A percentile compares a stretch with the other conserved stretches of the same genome.
phyloP scores from a whole-genome alignment of 129 eudicot genomes.

The Scalesia atractyloides region DNA sequence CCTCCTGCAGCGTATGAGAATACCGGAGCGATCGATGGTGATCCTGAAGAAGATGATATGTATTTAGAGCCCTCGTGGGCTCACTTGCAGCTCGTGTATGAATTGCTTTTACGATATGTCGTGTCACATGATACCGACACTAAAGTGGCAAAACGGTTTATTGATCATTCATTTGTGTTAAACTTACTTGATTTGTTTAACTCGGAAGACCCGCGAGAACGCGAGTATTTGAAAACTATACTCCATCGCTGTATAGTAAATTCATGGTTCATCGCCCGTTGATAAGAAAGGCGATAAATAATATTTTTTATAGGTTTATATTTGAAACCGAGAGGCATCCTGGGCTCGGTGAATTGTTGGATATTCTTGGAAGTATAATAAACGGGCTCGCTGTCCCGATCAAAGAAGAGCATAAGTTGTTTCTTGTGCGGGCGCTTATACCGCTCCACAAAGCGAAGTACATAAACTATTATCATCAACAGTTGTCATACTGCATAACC shows the following conservation, averaged over 20 bases:
- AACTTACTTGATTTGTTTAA: conserved; percentile 57
- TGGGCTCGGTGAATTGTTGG: conserved; percentile 63
- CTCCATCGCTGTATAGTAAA: conserved; percentile 61
- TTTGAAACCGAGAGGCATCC: conserved; percentile 61
- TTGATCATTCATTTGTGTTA: conserved; percentile 60
- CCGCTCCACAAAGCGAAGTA: conserved; percentile 64
- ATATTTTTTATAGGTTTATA: conserved; percentile 56
- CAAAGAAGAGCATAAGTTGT: conserved; percentile 66
- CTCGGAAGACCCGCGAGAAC: conserved; percentile 59
- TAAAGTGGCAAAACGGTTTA: conserved; percentile 51
- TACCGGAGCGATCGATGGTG: conserved; percentile 49
- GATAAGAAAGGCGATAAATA: conserved; percentile 58
- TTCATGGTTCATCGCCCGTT: conserved; percentile 70
- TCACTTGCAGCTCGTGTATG: conserved; percentile 61
- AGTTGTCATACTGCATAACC: conserved; percentile 54
- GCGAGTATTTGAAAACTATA: conserved; percentile 61
- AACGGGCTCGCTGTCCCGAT: conserved; percentile 68
- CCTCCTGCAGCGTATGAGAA: conserved; percentile 62
- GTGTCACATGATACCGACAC: conserved; percentile 65
- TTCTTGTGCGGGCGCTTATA: conserved; percentile 52
- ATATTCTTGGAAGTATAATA: conserved; percentile 65
- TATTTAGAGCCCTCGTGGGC: conserved; percentile 62
- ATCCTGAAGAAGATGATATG: conserved; percentile 65
- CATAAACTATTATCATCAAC: conserved; percentile 56
- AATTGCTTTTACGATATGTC: conserved; percentile 54